Evolutionary conservation across 208 protist genomes (phyloP).

Genomic region (Angomonas ambiguus): DNA sequence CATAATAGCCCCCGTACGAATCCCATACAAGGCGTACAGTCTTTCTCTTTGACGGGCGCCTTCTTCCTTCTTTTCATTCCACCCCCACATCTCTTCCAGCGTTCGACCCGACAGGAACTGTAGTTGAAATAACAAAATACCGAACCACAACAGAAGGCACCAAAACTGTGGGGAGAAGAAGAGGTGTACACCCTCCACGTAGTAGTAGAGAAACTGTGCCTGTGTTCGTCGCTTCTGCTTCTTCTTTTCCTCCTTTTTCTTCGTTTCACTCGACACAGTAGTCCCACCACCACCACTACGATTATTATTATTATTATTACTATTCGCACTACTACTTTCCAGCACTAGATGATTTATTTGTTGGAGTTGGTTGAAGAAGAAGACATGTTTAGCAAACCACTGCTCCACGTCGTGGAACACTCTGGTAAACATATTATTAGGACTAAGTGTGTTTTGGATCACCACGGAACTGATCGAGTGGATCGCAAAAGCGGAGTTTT

Average conservation of each 20-base stretch:
- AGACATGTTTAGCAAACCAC: background rate
- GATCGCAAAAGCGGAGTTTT: background rate
- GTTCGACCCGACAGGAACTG: background rate
- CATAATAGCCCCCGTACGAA: background rate
- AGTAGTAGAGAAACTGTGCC: background rate
- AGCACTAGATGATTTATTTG: too few relatives aligned
- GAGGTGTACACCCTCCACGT: background rate
- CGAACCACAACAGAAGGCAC: background rate
- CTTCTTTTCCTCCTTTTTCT: background rate
- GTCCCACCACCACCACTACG: too few relatives aligned
- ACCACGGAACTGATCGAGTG: background rate
- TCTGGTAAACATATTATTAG: background rate
- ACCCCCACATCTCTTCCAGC: background rate
- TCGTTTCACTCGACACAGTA: too few relatives aligned
- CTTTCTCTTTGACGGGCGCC: too few relatives aligned
- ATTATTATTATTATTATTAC: constrained; percentile 2
- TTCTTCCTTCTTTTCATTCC: background rate
- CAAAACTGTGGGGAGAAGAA: background rate
- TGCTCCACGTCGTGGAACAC: background rate
- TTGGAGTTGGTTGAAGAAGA: background rate
- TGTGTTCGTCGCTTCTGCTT: background rate
- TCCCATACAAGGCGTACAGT: background rate
- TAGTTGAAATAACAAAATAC: background rate
- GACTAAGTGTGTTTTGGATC: background rate
- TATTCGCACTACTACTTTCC: too few relatives aligned